These are phyloP conservation scores for Cylindrodendrum hubeiense DNA, from an alignment of 2,329 filamentous ascomycete genomes.

Conservation along the genomic window DNA sequence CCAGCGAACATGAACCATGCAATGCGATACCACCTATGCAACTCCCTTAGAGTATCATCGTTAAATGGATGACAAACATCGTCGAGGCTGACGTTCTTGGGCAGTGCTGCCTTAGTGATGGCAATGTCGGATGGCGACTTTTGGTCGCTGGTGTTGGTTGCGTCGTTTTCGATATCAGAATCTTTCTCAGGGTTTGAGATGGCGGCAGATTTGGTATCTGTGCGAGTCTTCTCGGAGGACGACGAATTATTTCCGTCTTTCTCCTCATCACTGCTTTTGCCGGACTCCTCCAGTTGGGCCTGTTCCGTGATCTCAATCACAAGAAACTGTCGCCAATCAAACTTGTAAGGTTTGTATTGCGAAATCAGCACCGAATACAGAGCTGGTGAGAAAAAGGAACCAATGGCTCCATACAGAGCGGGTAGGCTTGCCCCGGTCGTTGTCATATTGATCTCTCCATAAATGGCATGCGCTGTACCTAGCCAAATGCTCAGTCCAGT, in stretches of 20 bases:
- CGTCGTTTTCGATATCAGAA: background rate
- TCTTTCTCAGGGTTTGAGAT: background rate
- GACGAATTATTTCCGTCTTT: background rate
- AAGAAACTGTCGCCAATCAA: background rate
- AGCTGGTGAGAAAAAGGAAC: background rate
- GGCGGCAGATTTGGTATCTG: background rate
- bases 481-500: background rate
- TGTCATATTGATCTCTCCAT: background rate
- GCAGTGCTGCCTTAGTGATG: background rate
- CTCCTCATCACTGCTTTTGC: background rate
- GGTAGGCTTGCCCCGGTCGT: background rate
- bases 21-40: slow-evolving; percentile 16
- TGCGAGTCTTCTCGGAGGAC: background rate
- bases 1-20: slow-evolving; percentile 4
- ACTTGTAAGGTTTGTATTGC: background rate
- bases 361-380: background rate
- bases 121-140: background rate
- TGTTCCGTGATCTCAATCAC: background rate
- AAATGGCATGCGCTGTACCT: background rate
- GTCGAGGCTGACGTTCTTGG: background rate
- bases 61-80: slow-evolving; percentile 14
- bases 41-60: background rate
- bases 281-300: background rate
- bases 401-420: background rate
- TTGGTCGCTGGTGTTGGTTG: background rate